Percentiles rank a stretch among this genome's conserved stretches.
Evolutionary conservation across 139 green algal species (phyloP).

Genomic region (Microglena sp.): DNA sequence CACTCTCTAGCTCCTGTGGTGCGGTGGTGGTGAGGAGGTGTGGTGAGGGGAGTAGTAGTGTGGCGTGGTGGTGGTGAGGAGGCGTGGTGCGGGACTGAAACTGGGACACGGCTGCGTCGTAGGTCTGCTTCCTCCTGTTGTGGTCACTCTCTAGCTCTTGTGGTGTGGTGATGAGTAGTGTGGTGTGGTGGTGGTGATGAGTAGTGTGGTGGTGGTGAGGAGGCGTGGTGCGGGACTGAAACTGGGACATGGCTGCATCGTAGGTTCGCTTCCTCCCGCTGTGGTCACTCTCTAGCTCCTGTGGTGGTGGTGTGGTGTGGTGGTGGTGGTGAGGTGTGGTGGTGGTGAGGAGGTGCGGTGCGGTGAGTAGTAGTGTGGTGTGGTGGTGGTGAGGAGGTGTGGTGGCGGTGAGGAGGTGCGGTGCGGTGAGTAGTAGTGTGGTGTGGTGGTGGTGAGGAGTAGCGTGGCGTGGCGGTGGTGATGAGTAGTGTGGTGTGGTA

Average conservation of each 20-base stretch:
- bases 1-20: conserved; percentile 30
- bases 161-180: no score
- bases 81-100: conserved; percentile 17
- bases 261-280: conserved; percentile 15
- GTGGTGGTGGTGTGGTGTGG: no score
- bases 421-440: no score
- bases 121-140: conserved; percentile 17
- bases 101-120: conserved; percentile 26
- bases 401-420: no score
- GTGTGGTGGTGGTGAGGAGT: no score
- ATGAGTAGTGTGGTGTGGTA: no score
- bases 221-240: background rate
- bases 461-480: no score
- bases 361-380: conserved; percentile 23
- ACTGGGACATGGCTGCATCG: conserved; percentile 4
- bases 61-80: background rate
- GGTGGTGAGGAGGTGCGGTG: background rate
- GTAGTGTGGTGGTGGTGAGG: background rate
- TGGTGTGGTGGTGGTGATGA: no score
- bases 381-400: conserved; percentile 19
- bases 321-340: no score
- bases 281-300: conserved; percentile 37
- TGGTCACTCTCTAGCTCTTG: conserved; percentile 37
- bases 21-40: no score
- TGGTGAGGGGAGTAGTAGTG: no score